Evolutionary conservation across 139 green algal species (phyloP).

Genomic region (Gonium pectorale): DNA sequence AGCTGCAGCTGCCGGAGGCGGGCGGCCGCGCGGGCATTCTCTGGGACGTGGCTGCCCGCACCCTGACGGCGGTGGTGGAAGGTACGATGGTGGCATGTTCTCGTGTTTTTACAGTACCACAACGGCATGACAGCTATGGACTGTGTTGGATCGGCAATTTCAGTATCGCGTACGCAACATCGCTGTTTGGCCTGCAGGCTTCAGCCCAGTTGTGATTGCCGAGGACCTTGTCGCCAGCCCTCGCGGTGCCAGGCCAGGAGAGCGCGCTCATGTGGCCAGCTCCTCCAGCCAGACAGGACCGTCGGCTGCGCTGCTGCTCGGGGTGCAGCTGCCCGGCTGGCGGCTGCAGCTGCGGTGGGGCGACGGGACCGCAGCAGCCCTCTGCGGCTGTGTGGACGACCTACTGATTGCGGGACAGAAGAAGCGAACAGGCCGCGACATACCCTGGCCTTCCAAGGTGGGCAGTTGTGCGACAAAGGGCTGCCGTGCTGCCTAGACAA

Average conservation of each 20-base stretch:
- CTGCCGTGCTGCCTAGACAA: no score
- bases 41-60: slow-evolving; percentile 10
- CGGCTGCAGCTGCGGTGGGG: slow-evolving; percentile 24
- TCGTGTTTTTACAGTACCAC: no score
- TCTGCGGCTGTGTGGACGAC: slow-evolving; percentile 25
- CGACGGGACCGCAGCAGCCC: neutral
- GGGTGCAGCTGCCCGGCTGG: slow-evolving; percentile 14
- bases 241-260: neutral
- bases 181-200: neutral
- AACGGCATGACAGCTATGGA: neutral
- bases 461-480: no score
- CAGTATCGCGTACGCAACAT: neutral
- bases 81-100: no score
- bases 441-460: slow-evolving; percentile 16
- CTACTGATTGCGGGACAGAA: slow-evolving; percentile 19
- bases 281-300: no score
- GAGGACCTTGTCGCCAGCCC: neutral
- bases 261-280: neutral
- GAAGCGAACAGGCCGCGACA: neutral
- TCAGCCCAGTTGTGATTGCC: neutral
- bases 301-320: slow-evolving; percentile 3
- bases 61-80: neutral
- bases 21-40: neutral
- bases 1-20: slow-evolving; percentile 10
- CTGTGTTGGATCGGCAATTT: no score